Conservation (phyloP, 371 early-diverging fungal genomes). For the Rhizopus arrhizus region DNA sequence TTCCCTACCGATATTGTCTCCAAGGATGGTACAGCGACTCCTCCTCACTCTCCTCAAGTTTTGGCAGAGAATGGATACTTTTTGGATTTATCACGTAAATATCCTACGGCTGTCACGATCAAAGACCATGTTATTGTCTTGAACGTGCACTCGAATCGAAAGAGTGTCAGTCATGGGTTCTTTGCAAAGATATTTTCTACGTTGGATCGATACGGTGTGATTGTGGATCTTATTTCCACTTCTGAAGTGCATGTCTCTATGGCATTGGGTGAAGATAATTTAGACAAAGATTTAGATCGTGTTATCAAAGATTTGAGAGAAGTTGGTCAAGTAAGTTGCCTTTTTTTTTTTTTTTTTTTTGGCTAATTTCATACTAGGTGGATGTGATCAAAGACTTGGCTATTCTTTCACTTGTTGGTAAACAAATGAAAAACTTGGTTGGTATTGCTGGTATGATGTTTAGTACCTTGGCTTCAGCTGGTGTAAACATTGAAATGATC, state of each 20-base stretch:
- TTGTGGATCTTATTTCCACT: constrained; percentile 95
- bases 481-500: constrained; percentile 98
- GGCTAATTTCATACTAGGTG: constrained; percentile 14
- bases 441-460: constrained; percentile 96
- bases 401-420: constrained; percentile 94
- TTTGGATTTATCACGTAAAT: constrained; percentile 70
- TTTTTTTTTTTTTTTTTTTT: neutral
- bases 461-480: constrained; percentile 81
- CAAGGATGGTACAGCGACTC: constrained; percentile 53
- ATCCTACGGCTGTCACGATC: constrained; percentile 96
- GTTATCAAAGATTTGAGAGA: constrained; percentile 72
- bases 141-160: constrained; percentile 94
- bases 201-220: constrained; percentile 85
- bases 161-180: constrained; percentile 93
- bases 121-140: constrained; percentile 92
- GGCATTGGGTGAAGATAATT: constrained; percentile 79
- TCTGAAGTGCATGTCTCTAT: constrained; percentile 95
- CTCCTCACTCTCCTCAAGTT: constrained; percentile 64
- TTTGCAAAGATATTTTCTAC: constrained; percentile 92
- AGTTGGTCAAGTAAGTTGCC: constrained; percentile 58
- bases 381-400: constrained; percentile 84
- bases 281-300: constrained; percentile 63
- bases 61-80: constrained; percentile 75
- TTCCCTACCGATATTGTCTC: constrained; percentile 65
- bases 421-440: constrained; percentile 94